Evolutionary conservation across 1,284 basidiomycete species (phyloP), one percentile per base, ranked within the genome.

Genomic region (Anthracocystis walkeri): DNA sequence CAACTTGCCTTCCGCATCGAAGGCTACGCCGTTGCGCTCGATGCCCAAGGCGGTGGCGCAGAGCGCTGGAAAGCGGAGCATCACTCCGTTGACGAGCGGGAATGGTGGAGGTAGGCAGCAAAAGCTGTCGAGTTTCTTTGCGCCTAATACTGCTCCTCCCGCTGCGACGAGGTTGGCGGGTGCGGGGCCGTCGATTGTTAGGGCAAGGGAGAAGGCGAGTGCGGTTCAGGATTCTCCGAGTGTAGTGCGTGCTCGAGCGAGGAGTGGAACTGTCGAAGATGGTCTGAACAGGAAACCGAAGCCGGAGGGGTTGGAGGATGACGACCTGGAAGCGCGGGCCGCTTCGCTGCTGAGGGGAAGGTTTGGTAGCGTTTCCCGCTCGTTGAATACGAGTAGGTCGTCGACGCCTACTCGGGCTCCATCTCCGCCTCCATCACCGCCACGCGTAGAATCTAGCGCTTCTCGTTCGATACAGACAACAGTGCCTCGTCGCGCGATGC

Each of bases 341-440:
- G 59, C 60, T 8, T 54, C 29, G 45, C 52, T 75, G 27, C 59
- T 75, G 10, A 45, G 59, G 33, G 53, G 73, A 6, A 40, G 73
- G 12, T 75, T 75, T 38, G 73, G 73, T 18, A 71, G 60, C 31
- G 58, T 67, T 2, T 51, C 73, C n/a, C 52, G 73, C 41, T 71
- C 67, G 2, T 40, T 71, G n/a, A 56, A 52, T 21, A 10, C 63
- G 2, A 55, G 41, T 44, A 29, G 44, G 44, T 63, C 57, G 1
- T 57, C 54, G 8, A 65, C 62, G 31, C 63, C 63, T 5, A 54
- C 50, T 4, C 50, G 53, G 2, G 16, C 45, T 16, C 33, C 52
- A 1, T 58, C 63, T 21, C 51, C 50, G 2, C 52, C 62, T 3
- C 33, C 33, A 23, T 20, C n/a, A 4, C 29, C 11, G 8, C 40